Evolutionary conservation across 345 rosid genomes (phyloP).

Genomic region (Microthlaspi erraticum): DNA sequence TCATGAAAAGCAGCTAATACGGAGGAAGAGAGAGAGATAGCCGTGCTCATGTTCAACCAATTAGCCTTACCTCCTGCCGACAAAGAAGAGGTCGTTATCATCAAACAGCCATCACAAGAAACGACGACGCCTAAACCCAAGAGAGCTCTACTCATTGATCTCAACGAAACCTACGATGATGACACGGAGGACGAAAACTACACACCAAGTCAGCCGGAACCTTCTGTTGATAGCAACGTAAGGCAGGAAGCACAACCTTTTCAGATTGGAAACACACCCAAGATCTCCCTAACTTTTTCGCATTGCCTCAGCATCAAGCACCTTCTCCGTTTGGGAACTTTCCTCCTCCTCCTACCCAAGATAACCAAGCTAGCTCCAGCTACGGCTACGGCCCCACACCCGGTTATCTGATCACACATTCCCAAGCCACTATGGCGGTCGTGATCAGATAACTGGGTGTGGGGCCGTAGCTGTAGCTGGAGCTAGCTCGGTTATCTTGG

Average conservation of each 20-base stretch:
- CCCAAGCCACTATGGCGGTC: slow-evolving; percentile 60
- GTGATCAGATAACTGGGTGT: slow-evolving; percentile 54
- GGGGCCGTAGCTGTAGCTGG: too few species aligned
- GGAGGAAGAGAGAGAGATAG: slow-evolving; percentile 75
- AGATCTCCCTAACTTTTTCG: slow-evolving; percentile 53
- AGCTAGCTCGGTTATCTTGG: too few species aligned
- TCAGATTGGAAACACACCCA: slow-evolving; percentile 41
- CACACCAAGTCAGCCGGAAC: slow-evolving; percentile 49
- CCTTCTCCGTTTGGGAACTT: slow-evolving; percentile 49
- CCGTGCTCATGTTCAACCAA: slow-evolving; percentile 96
- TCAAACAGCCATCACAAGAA: slow-evolving; percentile 48
- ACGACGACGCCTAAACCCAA: slow-evolving; percentile 38
- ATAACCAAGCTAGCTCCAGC: slow-evolving; percentile 48
- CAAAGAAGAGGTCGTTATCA: slow-evolving; percentile 50
- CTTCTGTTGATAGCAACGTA: slow-evolving; percentile 48
- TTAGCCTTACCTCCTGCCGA: slow-evolving; percentile 86
- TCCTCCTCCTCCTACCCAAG: too few species aligned
- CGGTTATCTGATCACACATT: slow-evolving; percentile 55
- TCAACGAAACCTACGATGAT: slow-evolving; percentile 50
- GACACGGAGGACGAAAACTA: too few species aligned
- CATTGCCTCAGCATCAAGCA: slow-evolving; percentile 49
- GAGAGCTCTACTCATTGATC: slow-evolving; percentile 51
- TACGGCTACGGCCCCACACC: too few species aligned
- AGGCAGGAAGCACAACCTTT: slow-evolving; percentile 47
- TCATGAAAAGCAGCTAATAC: slow-evolving; percentile 45